Evolutionary conservation across 2,329 filamentous ascomycete species (phyloP), one percentile per base, ranked within the genome.

Genomic region (Huntiella savannae): DNA sequence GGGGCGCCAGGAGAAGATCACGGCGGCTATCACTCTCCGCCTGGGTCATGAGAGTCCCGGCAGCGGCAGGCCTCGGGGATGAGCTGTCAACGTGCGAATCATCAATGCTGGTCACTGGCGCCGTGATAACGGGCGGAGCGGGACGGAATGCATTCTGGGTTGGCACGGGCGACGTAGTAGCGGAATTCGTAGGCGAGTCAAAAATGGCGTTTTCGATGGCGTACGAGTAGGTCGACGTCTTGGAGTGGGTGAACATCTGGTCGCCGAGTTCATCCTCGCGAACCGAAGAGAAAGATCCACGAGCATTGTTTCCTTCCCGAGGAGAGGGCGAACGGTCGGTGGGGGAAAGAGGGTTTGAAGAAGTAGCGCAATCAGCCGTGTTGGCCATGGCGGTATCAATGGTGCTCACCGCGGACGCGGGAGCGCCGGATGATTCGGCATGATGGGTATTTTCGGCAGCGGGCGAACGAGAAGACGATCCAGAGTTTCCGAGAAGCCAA

Each of bases 171-270:
- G 45, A 64, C 59, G 45, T 66, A 65, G 52, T 68, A 63, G 53
- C 66, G 62, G 54, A 74, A 70, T 55, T 67, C 63, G 50, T 69
- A 56, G 42, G 63, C 66, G 49, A 63, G 54, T 75, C 71, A 55
- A 68, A 64, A 50, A 71, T 57, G 40, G 63, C 67, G 47, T 69
- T 65, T 54, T 75, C 71, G 53, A 64, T 59, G 22, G 59, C 58
- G 48, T 62, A 59, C 40, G 63, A 63, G 55, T 75, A 77, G 47
- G 70, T 73, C 33, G 75, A 78, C 51, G 77, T 61, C 58, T 77
- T 78, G 56, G 71, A 71, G 46, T 68, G 68, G 43, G 73, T 77
- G 52, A 79, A 79, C 47, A 70, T 71, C 62, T 79, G 75, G 47
- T 71, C 68, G 50, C 70, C 68, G 53, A 67, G 65, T 55, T 74